A percentile compares a stretch with the other conserved stretches of the same genome.
phyloP scores from a whole-genome alignment of 116 monocot genomes.

The Posidonia oceanica region DNA sequence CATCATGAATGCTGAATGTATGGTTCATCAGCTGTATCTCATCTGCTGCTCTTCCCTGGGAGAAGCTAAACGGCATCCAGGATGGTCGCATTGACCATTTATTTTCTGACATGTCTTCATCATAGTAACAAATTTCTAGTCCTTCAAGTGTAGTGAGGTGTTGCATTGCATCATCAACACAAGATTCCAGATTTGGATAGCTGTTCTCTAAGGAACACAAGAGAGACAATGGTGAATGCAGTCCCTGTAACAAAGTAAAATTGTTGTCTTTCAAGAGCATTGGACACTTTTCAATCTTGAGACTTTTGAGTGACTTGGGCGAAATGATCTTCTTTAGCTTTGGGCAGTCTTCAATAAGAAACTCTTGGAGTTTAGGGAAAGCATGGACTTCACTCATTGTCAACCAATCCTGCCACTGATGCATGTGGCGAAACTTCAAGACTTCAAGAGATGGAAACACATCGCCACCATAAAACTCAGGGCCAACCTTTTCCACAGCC shows the following conservation, averaged over 20 bases:
- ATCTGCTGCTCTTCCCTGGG: slow-evolving; percentile 8
- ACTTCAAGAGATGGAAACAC: slow-evolving; percentile 15
- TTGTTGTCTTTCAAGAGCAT: background rate
- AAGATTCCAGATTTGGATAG: background rate
- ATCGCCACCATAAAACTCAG: slow-evolving; percentile 3
- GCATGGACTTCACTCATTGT: too few species aligned
- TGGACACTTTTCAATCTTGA: slow-evolving; percentile 8
- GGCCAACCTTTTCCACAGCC: background rate
- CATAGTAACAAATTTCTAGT: slow-evolving; percentile 1
- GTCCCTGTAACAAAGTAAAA: background rate
- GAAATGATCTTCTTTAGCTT: background rate
- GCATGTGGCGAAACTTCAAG: slow-evolving; percentile 6
- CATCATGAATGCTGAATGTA: background rate
- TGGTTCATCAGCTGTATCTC: background rate
- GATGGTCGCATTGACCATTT: background rate
- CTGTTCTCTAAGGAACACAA: slow-evolving; percentile 1
- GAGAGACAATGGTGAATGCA: background rate
- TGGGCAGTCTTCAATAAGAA: slow-evolving; percentile 1
- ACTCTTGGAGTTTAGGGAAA: background rate
- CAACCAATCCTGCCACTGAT: slow-evolving; percentile 1
- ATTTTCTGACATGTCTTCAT: background rate
- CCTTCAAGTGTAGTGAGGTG: background rate
- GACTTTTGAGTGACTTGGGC: background rate
- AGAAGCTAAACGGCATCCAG: slow-evolving; percentile 5
- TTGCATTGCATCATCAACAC: background rate